Base-by-base conservation (phyloP, 805 yeast genomes). In the Hanseniaspora meyeri region DNA sequence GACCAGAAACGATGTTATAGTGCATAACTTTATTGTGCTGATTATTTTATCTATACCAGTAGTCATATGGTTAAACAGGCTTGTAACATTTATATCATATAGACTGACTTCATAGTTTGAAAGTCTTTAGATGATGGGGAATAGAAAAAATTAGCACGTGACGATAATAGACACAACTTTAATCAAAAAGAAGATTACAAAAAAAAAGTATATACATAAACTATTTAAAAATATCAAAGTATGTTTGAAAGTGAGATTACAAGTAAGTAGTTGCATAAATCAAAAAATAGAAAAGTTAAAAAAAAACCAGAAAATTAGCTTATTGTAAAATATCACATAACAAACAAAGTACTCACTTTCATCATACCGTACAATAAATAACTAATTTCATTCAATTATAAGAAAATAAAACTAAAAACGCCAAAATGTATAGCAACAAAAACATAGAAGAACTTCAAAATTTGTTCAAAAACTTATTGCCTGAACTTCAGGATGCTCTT, bases 31-130 rank as follows among this genome's bases (percentile, higher is more conserved):
- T n/a, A 32, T 50, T 7, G 36, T 50, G 14, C 19, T 50, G 39
- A 6, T 50, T 11, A 9, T 50, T 4, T 19, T 20, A 8, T 40
- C 40, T 4, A n/a, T 50, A 8, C 54, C 54, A 6, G 54, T 50
- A 16, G 43, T 50, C 6, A 31, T 50, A 19, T 50, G 54, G 54
- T 2, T 50, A 17, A 50, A 50, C 42, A 40, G 54, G 32, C 19
- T 50, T 29, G 20, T 50, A 19, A 40, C 54, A 3, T 50, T 32
- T 31, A 50, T 42, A 12, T 50, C 54, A 8, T 50, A 50, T 20
- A 40, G 54, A 42, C 34, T 50, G 6, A 43, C 42, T n/a, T 39
- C 43, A 36, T 24, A 10, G 19, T 24, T 5, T 4, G 27, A 24
- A 5, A 5, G 27, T 24, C 27, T 24, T 24, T 24, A 24, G 5